These are phyloP conservation scores for Fraxinus baroniana DNA, from an alignment of 305 asterid genomes.

Conservation along the genomic window DNA sequence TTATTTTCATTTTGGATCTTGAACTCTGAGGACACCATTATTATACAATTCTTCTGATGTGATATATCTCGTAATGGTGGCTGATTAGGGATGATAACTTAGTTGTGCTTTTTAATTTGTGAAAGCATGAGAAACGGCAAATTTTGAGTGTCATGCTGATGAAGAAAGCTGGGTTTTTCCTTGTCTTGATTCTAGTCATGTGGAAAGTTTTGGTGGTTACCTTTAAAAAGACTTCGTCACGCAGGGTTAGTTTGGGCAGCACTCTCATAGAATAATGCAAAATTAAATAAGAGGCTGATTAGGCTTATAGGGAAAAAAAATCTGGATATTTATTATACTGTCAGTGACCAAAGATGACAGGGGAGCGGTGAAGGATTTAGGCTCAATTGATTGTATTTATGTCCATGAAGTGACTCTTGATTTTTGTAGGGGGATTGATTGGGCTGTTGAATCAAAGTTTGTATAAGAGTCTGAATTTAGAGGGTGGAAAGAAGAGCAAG, in stretches of 20 bases:
- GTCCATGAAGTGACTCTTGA: constrained; percentile 1
- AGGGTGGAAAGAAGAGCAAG: not conserved
- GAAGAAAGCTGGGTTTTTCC: constrained; percentile 9
- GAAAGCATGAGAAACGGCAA: not conserved
- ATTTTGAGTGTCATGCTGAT: not conserved
- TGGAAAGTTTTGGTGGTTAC: constrained; percentile 12
- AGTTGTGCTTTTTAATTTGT: constrained; percentile 7
- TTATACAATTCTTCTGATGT: not conserved
- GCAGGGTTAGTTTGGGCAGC: not conserved
- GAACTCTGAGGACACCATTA: not conserved
- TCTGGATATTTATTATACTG: not conserved
- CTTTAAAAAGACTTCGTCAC: not conserved
- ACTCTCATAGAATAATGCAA: not conserved
- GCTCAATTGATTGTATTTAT: not conserved
- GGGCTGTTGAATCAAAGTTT: not conserved
- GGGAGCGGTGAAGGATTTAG: not conserved
- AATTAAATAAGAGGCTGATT: not conserved
- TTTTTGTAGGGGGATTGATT: not conserved
- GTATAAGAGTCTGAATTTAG: constrained; percentile 8
- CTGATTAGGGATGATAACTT: not conserved
- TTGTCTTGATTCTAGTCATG: not conserved
- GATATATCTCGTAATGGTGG: not conserved
- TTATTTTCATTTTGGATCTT: not conserved
- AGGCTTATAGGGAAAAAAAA: not conserved
- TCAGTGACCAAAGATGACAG: not conserved